A percentile compares a stretch with the other conserved stretches of the same genome.
phyloP scores from a whole-genome alignment of 148 eudicot species.

The Vaccinium macrocarpon region DNA sequence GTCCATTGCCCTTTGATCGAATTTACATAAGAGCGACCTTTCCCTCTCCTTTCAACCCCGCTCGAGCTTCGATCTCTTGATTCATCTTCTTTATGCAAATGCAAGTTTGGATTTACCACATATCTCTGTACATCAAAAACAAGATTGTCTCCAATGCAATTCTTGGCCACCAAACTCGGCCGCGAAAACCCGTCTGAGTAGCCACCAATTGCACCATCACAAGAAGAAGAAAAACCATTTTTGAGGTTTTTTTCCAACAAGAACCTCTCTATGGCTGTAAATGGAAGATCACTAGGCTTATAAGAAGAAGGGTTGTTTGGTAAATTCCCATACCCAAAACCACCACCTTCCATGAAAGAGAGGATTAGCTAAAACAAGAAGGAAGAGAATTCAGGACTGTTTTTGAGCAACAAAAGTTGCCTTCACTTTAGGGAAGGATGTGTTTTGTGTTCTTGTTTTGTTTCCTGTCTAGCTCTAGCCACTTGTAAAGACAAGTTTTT shows the following conservation, averaged over 20 bases:
- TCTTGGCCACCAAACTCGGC: constrained; percentile 13
- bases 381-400: not conserved
- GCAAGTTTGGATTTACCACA: constrained; percentile 12
- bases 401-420: not conserved
- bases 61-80: not conserved
- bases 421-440: not conserved
- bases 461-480: not conserved
- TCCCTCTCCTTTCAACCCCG: constrained; percentile 22
- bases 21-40: constrained; percentile 11
- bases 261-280: constrained; percentile 51
- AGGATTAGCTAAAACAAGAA: not conserved
- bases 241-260: constrained; percentile 20
- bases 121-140: constrained; percentile 13
- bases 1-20: constrained; percentile 80
- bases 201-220: constrained; percentile 11
- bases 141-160: constrained; percentile 13
- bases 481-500: not conserved
- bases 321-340: constrained; percentile 26
- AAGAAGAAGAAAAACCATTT: constrained; percentile 6
- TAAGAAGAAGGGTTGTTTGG: constrained; percentile 20
- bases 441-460: constrained; percentile 1
- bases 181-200: constrained; percentile 1
- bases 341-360: constrained; percentile 32
- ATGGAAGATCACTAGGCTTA: constrained; percentile 32
- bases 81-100: constrained; percentile 3